These are phyloP conservation scores for Solanum pennellii DNA, from an alignment of 257 asterid genomes.

Conservation along the genomic window DNA sequence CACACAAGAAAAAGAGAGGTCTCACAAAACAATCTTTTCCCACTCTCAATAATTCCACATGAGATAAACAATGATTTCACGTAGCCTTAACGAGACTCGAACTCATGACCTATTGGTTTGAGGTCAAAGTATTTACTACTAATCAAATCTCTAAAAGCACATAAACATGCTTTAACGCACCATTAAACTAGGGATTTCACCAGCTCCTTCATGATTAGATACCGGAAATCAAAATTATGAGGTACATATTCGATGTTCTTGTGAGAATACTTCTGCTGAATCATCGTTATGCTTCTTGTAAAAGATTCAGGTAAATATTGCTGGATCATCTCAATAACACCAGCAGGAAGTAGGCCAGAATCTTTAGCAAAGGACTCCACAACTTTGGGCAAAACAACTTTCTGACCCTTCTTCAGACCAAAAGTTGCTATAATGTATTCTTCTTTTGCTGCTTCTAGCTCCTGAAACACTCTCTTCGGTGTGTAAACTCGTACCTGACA, in stretches of 20 bases:
- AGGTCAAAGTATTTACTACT: background rate
- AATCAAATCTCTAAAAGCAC: background rate
- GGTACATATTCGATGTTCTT: conserved; percentile 79
- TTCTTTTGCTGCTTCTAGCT: conserved; percentile 82
- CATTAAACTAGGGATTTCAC: conserved; percentile 28
- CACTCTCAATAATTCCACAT: background rate
- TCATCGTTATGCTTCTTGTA: conserved; percentile 49
- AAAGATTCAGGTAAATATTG: conserved; percentile 56
- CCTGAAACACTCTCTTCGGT: conserved; percentile 57
- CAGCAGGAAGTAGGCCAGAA: conserved; percentile 45
- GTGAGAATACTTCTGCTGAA: conserved; percentile 39
- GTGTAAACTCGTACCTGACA: conserved; percentile 71
- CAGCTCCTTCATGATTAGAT: conserved; percentile 63
- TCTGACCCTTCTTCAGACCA: conserved; percentile 59
- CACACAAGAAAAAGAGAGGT: background rate
- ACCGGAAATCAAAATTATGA: conserved; percentile 62
- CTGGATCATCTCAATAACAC: conserved; percentile 55
- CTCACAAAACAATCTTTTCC: background rate
- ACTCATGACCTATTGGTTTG: background rate
- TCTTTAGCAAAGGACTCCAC: conserved; percentile 67
- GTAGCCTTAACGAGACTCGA: background rate
- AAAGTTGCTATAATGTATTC: conserved; percentile 87
- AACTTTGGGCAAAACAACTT: conserved; percentile 63
- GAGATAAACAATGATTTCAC: background rate
- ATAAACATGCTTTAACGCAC: background rate